Percentiles rank a stretch among this genome's conserved stretches.
These are phyloP conservation scores for Colletotrichum sp. DNA, from an alignment of 2,329 filamentous ascomycete species.

Conservation along the genomic window DNA sequence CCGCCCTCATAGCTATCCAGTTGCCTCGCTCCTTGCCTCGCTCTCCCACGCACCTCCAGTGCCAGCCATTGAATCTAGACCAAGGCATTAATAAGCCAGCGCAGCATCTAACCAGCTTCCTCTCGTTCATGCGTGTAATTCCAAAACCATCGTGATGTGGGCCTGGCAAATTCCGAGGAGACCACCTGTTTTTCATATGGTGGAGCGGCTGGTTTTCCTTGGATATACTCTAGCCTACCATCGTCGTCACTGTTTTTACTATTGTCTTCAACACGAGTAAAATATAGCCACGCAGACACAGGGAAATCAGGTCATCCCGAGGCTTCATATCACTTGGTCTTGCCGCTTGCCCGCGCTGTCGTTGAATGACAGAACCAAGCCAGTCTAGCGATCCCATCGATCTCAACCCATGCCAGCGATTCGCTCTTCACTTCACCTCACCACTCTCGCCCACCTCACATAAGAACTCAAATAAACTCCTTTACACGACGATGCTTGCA, in stretches of 20 bases:
- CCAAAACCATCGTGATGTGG: neutral
- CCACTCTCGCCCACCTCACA: neutral
- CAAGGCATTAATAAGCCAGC: neutral
- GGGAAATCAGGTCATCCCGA: neutral
- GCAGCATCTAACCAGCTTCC: neutral
- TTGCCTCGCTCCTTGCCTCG: neutral
- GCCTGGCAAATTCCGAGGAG: neutral
- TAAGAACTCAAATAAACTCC: neutral
- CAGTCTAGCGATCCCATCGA: neutral
- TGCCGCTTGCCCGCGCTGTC: neutral
- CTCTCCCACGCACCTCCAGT: neutral
- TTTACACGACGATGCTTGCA: neutral
- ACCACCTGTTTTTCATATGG: neutral
- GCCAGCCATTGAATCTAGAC: neutral
- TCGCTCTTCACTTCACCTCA: neutral
- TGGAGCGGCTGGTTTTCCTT: neutral
- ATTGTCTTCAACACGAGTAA: neutral
- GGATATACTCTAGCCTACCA: neutral
- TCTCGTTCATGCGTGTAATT: neutral
- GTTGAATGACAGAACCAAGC: fast-evolving
- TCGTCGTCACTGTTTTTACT: neutral
- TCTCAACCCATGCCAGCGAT: neutral
- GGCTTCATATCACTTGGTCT: neutral
- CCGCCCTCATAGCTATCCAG: neutral
- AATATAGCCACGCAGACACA: neutral